These are phyloP conservation scores for Solanum gracilifrons DNA, from an alignment of 257 asterid genomes.

Conservation along the genomic window DNA sequence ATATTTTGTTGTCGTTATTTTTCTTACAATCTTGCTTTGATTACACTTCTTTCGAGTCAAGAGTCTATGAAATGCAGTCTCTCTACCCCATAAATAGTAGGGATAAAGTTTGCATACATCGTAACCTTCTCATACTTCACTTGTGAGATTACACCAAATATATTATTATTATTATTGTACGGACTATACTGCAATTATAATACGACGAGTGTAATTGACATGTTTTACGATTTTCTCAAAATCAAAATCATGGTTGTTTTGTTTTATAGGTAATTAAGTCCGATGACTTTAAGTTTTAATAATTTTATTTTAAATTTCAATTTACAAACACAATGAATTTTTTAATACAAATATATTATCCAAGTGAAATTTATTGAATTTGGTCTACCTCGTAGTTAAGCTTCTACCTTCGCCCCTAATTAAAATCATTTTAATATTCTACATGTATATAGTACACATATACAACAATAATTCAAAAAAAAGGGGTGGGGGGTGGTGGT, in stretches of 20 bases:
- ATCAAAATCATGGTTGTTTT: neutral
- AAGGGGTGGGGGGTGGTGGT: fast-evolving
- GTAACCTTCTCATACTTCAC: fast-evolving
- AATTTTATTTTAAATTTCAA: neutral
- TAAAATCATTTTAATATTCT: neutral
- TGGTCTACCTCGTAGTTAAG: too few species aligned
- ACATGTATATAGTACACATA: neutral
- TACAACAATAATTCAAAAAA: neutral
- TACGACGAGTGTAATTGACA: neutral
- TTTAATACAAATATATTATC: neutral
- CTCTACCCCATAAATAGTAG: neutral
- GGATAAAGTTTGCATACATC: neutral
- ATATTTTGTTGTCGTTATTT: neutral
- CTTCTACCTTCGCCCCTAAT: neutral
- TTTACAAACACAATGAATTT: neutral
- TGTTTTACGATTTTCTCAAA: neutral
- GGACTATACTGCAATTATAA: neutral
- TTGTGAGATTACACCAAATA: neutral
- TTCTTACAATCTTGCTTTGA: neutral
- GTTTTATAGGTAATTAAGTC: neutral
- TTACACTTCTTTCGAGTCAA: fast-evolving
- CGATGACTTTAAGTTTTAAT: neutral
- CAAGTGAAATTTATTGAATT: neutral
- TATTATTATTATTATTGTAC: neutral
- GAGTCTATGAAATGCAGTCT: neutral